Percentiles rank a stretch among this genome's conserved stretches.
Evolutionary conservation across 1,284 basidiomycete genomes (phyloP).

Genomic region (Earliella scabrosa): DNA sequence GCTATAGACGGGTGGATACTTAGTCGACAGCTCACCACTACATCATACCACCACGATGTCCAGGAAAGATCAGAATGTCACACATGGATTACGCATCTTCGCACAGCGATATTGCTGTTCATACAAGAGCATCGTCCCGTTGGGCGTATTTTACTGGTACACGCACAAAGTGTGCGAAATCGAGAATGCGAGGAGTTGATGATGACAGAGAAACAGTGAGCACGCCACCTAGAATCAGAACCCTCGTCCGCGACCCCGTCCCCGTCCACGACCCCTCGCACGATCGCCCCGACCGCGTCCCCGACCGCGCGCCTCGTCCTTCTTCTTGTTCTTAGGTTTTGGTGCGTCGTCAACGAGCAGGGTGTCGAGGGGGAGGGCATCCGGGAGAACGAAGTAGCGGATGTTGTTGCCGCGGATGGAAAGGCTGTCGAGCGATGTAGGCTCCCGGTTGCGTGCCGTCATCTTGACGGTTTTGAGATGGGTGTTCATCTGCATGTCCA

Average conservation of each 20-base stretch:
- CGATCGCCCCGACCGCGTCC: conserved; percentile 61
- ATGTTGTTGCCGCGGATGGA: conserved; percentile 94
- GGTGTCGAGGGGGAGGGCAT: conserved; percentile 95
- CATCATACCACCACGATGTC: no score
- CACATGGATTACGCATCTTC: no score
- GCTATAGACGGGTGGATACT: background rate
- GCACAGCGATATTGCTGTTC: no score
- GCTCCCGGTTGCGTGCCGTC: conserved; percentile 88
- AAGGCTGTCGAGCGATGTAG: conserved; percentile 80
- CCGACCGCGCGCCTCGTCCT: conserved; percentile 70
- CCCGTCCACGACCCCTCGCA: conserved; percentile 46
- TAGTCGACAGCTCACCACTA: no score
- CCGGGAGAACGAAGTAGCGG: conserved; percentile 94
- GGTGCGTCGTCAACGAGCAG: conserved; percentile 97
- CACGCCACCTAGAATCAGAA: conserved; percentile 28
- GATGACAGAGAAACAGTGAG: background rate
- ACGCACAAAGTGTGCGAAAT: background rate
- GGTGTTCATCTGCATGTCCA: conserved; percentile 98
- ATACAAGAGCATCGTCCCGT: background rate
- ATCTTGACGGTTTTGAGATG: conserved; percentile 98
- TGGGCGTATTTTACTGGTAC: background rate
- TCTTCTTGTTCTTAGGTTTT: conserved; percentile 90
- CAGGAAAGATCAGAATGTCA: no score
- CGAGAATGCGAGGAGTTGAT: background rate
- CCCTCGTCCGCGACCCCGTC: conserved; percentile 29